A percentile compares a stretch with the other conserved stretches of the same genome.
Evolutionary conservation across 805 yeast species (phyloP).

Genomic region (Metschnikowia shivogae): DNA sequence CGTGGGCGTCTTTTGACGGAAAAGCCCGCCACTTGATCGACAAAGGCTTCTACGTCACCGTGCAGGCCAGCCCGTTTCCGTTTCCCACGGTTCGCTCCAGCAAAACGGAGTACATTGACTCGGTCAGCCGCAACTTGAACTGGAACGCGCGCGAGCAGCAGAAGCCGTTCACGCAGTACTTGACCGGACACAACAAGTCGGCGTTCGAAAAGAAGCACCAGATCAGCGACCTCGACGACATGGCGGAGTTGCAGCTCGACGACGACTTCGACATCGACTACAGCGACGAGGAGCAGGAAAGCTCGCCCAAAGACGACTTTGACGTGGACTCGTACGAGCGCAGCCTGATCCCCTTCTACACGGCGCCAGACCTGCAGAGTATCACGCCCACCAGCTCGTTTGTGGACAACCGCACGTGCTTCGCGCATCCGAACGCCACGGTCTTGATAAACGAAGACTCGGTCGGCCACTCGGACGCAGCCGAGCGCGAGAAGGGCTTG

Average conservation of each 20-base stretch:
- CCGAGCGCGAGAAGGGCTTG: neutral
- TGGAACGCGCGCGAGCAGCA: conserved; percentile 94
- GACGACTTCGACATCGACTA: conserved; percentile 37
- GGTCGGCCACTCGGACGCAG: conserved; percentile 8
- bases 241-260: conserved; percentile 11
- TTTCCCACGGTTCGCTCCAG: conserved; percentile 87
- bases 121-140: conserved; percentile 79
- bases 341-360: conserved; percentile 26
- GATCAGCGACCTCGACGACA: conserved; percentile 11
- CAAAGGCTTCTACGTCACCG: conserved; percentile 80
- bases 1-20: conserved; percentile 98
- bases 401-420: conserved; percentile 37
- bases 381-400: conserved; percentile 27
- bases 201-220: conserved; percentile 27
- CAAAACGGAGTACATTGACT: conserved; percentile 73
- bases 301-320: conserved; percentile 5
- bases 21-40: conserved; percentile 75
- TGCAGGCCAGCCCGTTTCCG: conserved; percentile 84
- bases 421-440: conserved; percentile 42
- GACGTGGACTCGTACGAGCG: conserved; percentile 8
- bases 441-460: conserved; percentile 20
- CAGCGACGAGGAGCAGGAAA: conserved; percentile 21
- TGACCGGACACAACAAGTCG: conserved; percentile 49
- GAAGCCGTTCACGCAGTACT: conserved; percentile 65
- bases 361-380: conserved; percentile 28